These are phyloP conservation scores for Leishmania guyanensis DNA, from an alignment of 208 protist genomes.

Conservation along the genomic window DNA sequence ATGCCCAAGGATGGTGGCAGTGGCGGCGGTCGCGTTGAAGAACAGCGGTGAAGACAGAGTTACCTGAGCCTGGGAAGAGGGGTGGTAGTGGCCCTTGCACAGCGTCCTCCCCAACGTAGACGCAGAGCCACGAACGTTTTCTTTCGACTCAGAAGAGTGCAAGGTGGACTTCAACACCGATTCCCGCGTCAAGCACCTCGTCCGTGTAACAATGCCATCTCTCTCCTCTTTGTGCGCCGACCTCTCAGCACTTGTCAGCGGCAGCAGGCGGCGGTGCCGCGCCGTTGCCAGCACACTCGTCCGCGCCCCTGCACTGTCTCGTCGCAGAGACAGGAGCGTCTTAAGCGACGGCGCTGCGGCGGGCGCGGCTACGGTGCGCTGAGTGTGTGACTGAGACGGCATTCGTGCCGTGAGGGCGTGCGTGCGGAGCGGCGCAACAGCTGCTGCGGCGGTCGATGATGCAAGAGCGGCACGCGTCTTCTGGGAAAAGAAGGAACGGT, in stretches of 20 bases:
- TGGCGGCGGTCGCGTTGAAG: background rate
- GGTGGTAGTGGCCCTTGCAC: background rate
- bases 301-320: constrained; percentile 10
- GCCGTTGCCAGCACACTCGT: constrained; percentile 4
- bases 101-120: background rate
- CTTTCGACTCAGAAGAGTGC: background rate
- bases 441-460: background rate
- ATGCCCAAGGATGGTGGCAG: background rate
- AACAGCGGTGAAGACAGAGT: background rate
- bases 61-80: background rate
- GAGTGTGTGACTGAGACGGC: background rate
- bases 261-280: constrained; percentile 15
- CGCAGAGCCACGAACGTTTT: background rate
- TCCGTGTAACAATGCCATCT: background rate
- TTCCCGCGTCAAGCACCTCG: background rate
- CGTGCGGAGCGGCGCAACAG: background rate
- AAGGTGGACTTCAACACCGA: background rate
- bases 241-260: background rate
- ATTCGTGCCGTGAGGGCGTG: background rate
- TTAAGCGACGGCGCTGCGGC: background rate
- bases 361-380: background rate
- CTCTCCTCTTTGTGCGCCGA: background rate
- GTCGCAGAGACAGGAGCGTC: background rate
- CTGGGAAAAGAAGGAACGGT: constrained; percentile 6
- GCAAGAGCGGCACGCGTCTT: background rate